These are phyloP conservation scores for Dunaliella primolecta DNA, from an alignment of 139 green algal genomes.

Conservation along the genomic window DNA sequence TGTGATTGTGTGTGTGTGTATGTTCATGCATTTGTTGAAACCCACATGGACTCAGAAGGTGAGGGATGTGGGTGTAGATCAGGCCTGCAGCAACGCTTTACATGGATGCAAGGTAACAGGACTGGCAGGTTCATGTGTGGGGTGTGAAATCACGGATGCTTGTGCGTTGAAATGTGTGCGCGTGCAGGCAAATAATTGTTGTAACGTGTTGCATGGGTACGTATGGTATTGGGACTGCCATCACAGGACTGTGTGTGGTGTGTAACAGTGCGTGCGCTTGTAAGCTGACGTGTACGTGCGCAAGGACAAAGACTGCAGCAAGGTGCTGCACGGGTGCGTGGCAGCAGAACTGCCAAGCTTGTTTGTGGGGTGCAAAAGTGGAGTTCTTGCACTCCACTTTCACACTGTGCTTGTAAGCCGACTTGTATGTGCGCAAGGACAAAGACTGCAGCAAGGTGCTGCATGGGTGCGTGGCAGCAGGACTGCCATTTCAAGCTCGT, in stretches of 20 bases:
- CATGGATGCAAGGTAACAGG: neutral
- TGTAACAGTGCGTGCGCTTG: neutral
- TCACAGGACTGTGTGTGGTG: no score
- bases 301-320: neutral
- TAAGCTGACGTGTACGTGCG: neutral
- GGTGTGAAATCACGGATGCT: no score
- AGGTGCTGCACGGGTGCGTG: neutral
- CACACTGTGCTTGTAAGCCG: neutral
- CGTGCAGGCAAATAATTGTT: no score
- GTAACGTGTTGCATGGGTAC: no score
- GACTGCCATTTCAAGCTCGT: no score
- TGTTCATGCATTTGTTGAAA: neutral
- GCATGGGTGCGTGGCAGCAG: neutral
- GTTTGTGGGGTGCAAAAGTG: neutral
- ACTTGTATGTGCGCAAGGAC: neutral
- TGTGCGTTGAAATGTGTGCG: no score
- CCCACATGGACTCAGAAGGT: no score
- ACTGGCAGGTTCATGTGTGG: neutral
- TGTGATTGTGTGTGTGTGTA: constrained; percentile 8
- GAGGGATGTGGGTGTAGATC: neutral
- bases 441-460: neutral
- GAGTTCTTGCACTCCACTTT: no score
- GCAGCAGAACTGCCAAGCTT: neutral
- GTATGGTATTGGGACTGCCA: no score
- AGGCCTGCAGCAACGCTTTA: neutral